Evolutionary conservation across 2,329 filamentous ascomycete genomes (phyloP).

Genomic region (Ceratocystis colombiana): DNA sequence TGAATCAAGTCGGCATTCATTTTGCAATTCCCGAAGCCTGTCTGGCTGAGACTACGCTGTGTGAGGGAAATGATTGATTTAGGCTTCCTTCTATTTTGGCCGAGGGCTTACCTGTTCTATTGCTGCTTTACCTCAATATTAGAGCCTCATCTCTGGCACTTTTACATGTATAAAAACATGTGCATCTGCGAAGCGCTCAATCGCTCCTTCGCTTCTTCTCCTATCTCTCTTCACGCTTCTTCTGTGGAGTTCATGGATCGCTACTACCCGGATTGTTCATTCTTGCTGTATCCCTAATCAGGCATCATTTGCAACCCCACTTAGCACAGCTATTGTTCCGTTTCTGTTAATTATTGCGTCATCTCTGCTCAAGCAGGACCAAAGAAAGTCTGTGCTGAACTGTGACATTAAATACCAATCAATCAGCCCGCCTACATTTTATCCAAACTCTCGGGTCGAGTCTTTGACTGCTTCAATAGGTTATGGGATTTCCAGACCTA

Average conservation of each 20-base stretch:
- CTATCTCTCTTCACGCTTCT: neutral
- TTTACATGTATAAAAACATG: neutral
- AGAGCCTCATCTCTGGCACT: neutral
- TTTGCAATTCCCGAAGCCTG: neutral
- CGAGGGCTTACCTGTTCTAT: neutral
- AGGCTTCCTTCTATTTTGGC: neutral
- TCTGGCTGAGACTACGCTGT: neutral
- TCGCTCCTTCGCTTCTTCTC: neutral
- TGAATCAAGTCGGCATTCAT: neutral
- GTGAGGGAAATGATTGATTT: neutral
- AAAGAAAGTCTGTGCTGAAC: neutral
- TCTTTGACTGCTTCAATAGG: neutral
- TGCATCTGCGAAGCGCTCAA: neutral
- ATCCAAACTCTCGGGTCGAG: no score
- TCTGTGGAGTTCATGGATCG: neutral
- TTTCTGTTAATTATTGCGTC: neutral
- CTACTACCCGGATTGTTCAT: neutral
- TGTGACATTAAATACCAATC: neutral
- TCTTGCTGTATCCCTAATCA: neutral
- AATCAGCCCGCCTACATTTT: neutral
- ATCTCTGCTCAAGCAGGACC: neutral
- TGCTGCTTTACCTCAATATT: neutral
- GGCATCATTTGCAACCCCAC: neutral
- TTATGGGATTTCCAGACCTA: neutral
- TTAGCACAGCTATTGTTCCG: neutral